Percentiles rank a stretch among this genome's conserved stretches.
Evolutionary conservation across 1,284 basidiomycete species (phyloP).

Genomic region (Quambalaria eucalypti): DNA sequence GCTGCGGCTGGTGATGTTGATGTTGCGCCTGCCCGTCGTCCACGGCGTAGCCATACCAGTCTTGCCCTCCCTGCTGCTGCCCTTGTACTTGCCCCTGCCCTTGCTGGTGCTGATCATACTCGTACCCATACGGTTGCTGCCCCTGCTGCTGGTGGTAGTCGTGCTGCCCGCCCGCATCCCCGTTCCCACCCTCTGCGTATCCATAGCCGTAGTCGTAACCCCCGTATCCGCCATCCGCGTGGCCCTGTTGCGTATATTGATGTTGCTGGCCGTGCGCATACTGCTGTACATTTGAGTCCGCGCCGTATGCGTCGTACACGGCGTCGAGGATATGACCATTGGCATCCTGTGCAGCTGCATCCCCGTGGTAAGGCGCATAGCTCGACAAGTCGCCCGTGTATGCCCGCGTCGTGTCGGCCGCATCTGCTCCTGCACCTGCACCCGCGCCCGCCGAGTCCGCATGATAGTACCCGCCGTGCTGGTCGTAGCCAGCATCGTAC

Average conservation of each 20-base stretch:
- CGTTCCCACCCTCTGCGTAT: not conserved
- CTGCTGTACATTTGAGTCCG: not conserved
- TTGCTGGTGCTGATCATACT: not conserved
- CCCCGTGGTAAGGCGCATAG: slow-evolving; percentile 6
- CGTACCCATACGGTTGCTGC: not conserved
- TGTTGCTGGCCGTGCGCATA: not conserved
- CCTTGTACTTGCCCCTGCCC: not conserved
- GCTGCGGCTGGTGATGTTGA: too few relatives aligned
- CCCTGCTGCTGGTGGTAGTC: slow-evolving; percentile 2
- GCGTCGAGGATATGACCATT: not conserved
- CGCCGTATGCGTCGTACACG: not conserved
- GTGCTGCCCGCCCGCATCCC: not conserved
- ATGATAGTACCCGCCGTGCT: not conserved
- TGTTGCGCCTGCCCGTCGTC: not conserved
- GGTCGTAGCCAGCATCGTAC: not conserved
- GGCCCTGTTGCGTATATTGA: not conserved
- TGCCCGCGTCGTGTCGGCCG: not conserved
- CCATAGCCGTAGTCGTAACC: not conserved
- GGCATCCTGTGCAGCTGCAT: not conserved
- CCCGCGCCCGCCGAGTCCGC: not conserved
- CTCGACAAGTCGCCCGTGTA: slow-evolving; percentile 6
- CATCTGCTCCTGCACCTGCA: not conserved
- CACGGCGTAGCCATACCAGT: not conserved
- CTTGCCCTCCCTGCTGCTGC: slow-evolving; percentile 1
- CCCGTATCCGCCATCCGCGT: not conserved